phyloP scores from a whole-genome alignment of 176 grass and related monocot species.

The Canna indica region DNA sequence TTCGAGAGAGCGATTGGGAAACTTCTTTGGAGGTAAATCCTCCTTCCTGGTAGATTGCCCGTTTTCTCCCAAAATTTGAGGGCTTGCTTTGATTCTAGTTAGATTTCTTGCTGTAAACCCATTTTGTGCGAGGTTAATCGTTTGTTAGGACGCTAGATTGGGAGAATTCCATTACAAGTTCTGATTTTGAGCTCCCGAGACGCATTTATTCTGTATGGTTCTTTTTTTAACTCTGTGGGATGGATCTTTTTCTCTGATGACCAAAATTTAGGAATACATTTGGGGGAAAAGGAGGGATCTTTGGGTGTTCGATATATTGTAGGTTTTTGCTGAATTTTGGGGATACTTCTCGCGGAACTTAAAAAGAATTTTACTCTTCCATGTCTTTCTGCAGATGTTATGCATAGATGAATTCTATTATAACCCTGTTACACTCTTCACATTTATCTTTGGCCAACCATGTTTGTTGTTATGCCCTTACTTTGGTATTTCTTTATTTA shows the following conservation, averaged over 20 bases:
- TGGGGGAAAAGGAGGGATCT: not conserved
- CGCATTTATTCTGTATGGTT: not conserved
- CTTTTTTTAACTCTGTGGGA: not conserved
- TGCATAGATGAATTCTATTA: not conserved
- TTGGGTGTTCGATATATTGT: not conserved
- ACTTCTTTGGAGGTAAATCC: too few species aligned
- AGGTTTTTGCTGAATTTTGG: not conserved
- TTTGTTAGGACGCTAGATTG: not conserved
- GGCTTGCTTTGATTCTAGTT: not conserved
- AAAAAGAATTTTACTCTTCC: not conserved
- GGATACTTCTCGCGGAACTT: not conserved
- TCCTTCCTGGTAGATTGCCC: not conserved
- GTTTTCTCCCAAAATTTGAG: not conserved
- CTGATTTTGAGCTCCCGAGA: not conserved
- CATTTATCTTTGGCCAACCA: not conserved
- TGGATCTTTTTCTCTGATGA: not conserved
- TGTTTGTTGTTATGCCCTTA: not conserved
- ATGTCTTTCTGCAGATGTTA: not conserved
- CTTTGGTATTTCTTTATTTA: not conserved
- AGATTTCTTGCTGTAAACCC: not conserved
- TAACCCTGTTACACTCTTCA: not conserved
- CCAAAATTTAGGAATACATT: not conserved
- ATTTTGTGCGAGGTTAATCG: not conserved
- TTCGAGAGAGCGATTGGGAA: too few species aligned
- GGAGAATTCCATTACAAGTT: not conserved